Conservation (phyloP, 2,329 filamentous ascomycete species). For the Lachnellula subtilissima region DNA sequence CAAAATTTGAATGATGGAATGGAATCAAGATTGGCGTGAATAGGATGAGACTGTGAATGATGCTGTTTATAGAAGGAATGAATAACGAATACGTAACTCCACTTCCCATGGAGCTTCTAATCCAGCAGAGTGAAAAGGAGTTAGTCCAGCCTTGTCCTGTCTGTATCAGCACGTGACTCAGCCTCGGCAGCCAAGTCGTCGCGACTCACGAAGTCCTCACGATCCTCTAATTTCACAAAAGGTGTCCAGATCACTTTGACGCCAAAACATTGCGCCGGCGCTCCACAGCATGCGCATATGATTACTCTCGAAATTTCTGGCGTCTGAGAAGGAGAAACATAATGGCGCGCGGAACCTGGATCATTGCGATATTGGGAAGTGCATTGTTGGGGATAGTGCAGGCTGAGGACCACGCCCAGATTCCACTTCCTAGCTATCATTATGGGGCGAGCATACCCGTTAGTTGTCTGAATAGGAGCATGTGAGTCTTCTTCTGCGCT, state of each 20-base stretch:
- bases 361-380: no score
- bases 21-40: neutral
- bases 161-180: neutral
- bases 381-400: constrained; percentile 3
- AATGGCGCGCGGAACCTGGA: constrained; percentile 7
- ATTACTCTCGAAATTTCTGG: neutral
- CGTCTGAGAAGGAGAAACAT: neutral
- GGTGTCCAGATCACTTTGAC: neutral
- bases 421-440: constrained; percentile 53
- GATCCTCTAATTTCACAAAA: neutral
- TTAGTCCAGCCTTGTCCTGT: neutral
- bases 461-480: constrained; percentile 69
- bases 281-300: constrained; percentile 4
- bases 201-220: neutral
- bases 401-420: constrained; percentile 22
- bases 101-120: no score
- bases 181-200: neutral
- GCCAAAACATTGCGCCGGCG: neutral
- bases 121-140: neutral
- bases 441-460: constrained; percentile 64
- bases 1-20: constrained; percentile 8
- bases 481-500: constrained; percentile 46
- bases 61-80: neutral
- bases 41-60: neutral
- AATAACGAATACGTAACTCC: neutral